phyloP scores from a whole-genome alignment of 2,329 filamentous ascomycete species.

The Aureobasidium sp. region DNA sequence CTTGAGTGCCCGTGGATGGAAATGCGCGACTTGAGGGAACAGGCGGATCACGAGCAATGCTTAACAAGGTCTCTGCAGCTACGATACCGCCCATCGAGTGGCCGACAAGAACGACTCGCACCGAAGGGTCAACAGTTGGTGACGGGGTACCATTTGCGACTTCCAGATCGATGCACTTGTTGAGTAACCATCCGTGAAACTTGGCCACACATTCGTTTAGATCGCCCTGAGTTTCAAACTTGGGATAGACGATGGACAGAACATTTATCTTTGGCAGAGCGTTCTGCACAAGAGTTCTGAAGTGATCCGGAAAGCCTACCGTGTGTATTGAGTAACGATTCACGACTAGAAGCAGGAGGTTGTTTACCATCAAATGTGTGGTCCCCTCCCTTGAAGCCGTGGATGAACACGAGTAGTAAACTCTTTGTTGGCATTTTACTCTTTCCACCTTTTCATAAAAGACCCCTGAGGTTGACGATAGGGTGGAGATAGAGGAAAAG shows the following conservation, averaged over 20 bases:
- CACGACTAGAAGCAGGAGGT: background rate
- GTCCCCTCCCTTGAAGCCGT: constrained; percentile 82
- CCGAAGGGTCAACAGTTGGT: constrained; percentile 77
- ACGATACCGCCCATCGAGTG: constrained; percentile 92
- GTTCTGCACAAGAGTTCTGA: constrained; percentile 55
- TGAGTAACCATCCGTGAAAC: constrained; percentile 76
- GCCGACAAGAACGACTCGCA: constrained; percentile 72
- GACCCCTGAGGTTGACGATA: background rate
- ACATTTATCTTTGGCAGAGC: constrained; percentile 63
- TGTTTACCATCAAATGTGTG: constrained; percentile 56
- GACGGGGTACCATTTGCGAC: constrained; percentile 71
- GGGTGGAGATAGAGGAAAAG: background rate
- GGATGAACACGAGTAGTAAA: constrained; percentile 72
- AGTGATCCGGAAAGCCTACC: constrained; percentile 56
- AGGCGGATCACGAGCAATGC: constrained; percentile 59
- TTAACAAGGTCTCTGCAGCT: constrained; percentile 76
- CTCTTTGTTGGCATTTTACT: constrained; percentile 45
- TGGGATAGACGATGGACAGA: constrained; percentile 63
- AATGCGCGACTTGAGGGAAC: constrained; percentile 23
- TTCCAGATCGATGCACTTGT: constrained; percentile 91
- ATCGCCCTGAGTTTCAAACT: constrained; percentile 75
- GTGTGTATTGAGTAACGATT: background rate
- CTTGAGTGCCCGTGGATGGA: constrained; percentile 9
- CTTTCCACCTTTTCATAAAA: background rate
- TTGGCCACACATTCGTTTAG: constrained; percentile 60